Percentiles rank a stretch among this genome's conserved stretches.
These are phyloP conservation scores for Colletotrichum tropicicola DNA, from an alignment of 2,329 filamentous ascomycete genomes.

Conservation along the genomic window DNA sequence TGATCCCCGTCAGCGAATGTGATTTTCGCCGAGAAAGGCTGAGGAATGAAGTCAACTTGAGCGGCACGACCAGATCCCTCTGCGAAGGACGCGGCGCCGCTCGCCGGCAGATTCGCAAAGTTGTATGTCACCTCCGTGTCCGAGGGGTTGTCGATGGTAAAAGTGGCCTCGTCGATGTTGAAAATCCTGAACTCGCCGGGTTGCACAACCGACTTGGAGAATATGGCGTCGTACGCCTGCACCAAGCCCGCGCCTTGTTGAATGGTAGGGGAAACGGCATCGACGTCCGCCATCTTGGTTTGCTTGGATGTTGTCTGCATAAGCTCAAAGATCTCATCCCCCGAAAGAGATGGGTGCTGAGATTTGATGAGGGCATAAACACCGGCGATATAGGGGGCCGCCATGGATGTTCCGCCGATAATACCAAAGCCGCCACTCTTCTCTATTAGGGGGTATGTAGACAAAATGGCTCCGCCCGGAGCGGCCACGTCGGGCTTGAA, in stretches of 20 bases:
- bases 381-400: conserved; percentile 43
- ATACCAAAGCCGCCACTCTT: conserved; percentile 40
- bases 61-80: conserved; percentile 8
- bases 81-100: conserved; percentile 62
- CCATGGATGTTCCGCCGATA: conserved; percentile 47
- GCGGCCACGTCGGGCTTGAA: conserved; percentile 43
- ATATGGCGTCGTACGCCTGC: conserved; percentile 18
- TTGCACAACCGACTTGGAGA: conserved; percentile 42
- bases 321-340: conserved; percentile 38
- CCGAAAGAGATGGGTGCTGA: conserved; percentile 36
- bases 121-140: conserved; percentile 57
- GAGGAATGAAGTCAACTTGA: conserved; percentile 9
- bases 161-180: conserved; percentile 58
- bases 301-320: conserved; percentile 41
- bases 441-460: conserved; percentile 41
- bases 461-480: conserved; percentile 44
- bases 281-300: conserved; percentile 30
- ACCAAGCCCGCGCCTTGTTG: conserved; percentile 27
- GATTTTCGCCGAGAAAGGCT: conserved; percentile 53
- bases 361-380: conserved; percentile 46
- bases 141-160: conserved; percentile 65
- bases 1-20: conserved; percentile 45
- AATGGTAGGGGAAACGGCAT: background rate
- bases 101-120: conserved; percentile 58
- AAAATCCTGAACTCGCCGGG: conserved; percentile 72